A percentile compares a stretch with the other conserved stretches of the same genome.
Conservation (phyloP, 2,329 filamentous ascomycete genomes). For the Macrophomina tecta region DNA sequence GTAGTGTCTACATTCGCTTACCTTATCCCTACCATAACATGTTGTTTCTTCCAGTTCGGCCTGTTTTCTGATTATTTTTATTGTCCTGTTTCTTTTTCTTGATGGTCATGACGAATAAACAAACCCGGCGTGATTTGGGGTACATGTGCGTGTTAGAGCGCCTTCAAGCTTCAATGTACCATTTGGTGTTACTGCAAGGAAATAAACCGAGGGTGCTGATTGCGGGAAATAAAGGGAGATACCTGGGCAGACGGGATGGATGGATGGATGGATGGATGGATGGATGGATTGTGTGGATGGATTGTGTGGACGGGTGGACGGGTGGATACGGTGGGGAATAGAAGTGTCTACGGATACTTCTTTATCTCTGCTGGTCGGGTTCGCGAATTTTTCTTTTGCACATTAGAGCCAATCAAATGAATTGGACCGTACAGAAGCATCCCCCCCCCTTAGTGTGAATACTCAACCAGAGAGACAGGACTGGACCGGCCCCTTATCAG, state of each 20-base stretch:
- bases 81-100: conserved; percentile 4
- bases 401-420: conserved; percentile 21
- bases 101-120: conserved; percentile 24
- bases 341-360: neutral
- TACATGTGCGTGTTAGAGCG: conserved; percentile 19
- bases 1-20: conserved; percentile 28
- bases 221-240: conserved; percentile 7
- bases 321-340: neutral
- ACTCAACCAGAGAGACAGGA: neutral
- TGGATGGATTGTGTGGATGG: conserved; percentile 8
- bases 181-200: conserved; percentile 22
- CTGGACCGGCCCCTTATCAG: no score
- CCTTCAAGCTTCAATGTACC: neutral
- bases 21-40: neutral
- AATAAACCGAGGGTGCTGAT: conserved; percentile 23
- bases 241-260: conserved; percentile 7
- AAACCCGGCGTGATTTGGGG: conserved; percentile 21
- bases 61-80: conserved; percentile 5
- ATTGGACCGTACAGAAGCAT: conserved; percentile 11
- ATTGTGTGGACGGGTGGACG: neutral
- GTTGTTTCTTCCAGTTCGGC: neutral
- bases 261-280: neutral
- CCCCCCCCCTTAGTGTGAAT: neutral
- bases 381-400: conserved; percentile 19
- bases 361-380: neutral